Conservation (phyloP, 2,329 filamentous ascomycete genomes). For the Herpomyces periplanetae region DNA sequence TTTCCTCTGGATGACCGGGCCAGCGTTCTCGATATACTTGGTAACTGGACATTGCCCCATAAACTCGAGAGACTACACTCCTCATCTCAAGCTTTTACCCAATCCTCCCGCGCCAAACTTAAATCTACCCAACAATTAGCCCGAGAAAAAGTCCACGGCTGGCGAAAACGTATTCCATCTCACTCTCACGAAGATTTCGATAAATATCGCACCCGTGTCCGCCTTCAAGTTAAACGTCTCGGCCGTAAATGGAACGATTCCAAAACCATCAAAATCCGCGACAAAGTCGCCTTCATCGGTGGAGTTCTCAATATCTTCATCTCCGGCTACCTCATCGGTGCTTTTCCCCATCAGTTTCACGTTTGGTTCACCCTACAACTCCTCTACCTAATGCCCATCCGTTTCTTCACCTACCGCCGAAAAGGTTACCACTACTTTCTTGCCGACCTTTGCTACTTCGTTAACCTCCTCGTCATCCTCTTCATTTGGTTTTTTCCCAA, state of each 20-base stretch:
- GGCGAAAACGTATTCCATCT: constrained; percentile 44
- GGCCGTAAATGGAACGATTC: constrained; percentile 57
- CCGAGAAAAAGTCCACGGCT: constrained; percentile 63
- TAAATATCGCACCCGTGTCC: constrained; percentile 59
- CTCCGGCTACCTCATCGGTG: constrained; percentile 69
- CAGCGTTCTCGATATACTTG: constrained; percentile 63
- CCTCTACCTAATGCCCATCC: constrained; percentile 82
- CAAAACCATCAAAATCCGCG: constrained; percentile 45
- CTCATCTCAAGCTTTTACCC: constrained; percentile 38
- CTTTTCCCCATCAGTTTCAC: constrained; percentile 47
- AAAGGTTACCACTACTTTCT: constrained; percentile 89
- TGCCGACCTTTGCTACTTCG: constrained; percentile 88
- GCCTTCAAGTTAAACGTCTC: constrained; percentile 48
- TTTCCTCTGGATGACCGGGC: constrained; percentile 63
- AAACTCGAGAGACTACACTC: constrained; percentile 65
- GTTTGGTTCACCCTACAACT: constrained; percentile 54
- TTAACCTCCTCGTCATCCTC: constrained; percentile 47
- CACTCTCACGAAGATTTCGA: constrained; percentile 56
- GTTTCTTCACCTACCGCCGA: constrained; percentile 58
- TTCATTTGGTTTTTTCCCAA: constrained; percentile 62
- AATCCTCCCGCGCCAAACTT: constrained; percentile 45
- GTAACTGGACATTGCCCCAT: constrained; percentile 60
- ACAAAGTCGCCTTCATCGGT: constrained; percentile 84
- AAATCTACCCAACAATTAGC: constrained; percentile 34
- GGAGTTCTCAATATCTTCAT: constrained; percentile 92